Evolutionary conservation across 495 filamentous ascomycete genomes (phyloP).

Genomic region (Neurospora tetrasperma): DNA sequence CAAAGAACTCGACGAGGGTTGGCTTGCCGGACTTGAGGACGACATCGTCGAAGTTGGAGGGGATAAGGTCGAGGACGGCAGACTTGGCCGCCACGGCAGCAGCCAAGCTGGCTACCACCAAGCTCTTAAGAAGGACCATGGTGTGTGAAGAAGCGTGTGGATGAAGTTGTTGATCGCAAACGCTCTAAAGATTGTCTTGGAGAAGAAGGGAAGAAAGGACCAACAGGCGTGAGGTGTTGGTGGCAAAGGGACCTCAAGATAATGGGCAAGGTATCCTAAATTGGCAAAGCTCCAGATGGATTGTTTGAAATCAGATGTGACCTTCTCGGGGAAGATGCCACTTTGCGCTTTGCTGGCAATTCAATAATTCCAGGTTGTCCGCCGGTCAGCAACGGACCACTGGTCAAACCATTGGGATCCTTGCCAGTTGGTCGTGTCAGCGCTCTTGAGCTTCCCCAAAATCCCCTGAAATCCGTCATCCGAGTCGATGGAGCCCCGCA

Average conservation of each 20-base stretch:
- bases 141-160: slow-evolving; percentile 3
- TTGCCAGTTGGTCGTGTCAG: background rate
- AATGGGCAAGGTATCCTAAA: background rate
- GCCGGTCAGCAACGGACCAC: background rate
- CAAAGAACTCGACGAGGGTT: slow-evolving; percentile 96
- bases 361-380: background rate
- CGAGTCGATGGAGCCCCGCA: background rate
- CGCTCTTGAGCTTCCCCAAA: background rate
- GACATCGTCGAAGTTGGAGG: slow-evolving; percentile 79
- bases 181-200: background rate
- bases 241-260: background rate
- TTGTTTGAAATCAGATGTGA: slow-evolving; percentile 21
- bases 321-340: slow-evolving; percentile 22
- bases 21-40: slow-evolving; percentile 90
- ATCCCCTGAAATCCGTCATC: background rate
- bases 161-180: background rate
- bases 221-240: background rate
- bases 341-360: slow-evolving; percentile 16
- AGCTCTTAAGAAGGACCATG: slow-evolving; percentile 45
- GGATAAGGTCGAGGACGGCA: slow-evolving; percentile 76
- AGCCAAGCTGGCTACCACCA: slow-evolving; percentile 38
- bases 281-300: background rate
- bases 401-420: slow-evolving; percentile 6
- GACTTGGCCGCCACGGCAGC: slow-evolving; percentile 41
- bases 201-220: background rate